A percentile compares a stretch with the other conserved stretches of the same genome.
Conservation (phyloP, 371 early-diverging fungal species). For the Mucor irregularis region DNA sequence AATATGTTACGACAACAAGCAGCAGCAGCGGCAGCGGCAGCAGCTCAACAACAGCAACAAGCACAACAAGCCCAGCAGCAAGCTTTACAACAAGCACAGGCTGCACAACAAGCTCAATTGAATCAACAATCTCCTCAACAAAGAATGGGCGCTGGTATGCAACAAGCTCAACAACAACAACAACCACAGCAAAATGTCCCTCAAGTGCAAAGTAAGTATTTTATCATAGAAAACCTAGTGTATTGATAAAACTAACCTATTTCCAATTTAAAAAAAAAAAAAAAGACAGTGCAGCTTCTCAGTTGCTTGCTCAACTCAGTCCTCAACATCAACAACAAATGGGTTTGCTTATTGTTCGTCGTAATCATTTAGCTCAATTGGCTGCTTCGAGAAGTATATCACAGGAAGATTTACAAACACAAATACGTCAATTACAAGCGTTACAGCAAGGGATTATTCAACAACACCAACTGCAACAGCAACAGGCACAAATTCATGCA, state of each 20-base stretch:
- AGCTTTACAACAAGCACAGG: constrained; percentile 6
- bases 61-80: constrained; percentile 8
- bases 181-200: not conserved
- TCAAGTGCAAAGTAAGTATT: not conserved
- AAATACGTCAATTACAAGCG: constrained; percentile 33
- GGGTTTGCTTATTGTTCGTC: constrained; percentile 29
- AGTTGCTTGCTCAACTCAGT: constrained; percentile 33
- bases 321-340: constrained; percentile 50
- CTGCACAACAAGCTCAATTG: constrained; percentile 16
- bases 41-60: constrained; percentile 28
- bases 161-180: constrained; percentile 5
- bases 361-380: constrained; percentile 36
- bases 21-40: constrained; percentile 14
- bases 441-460: constrained; percentile 31
- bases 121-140: constrained; percentile 23
- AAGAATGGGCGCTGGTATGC: constrained; percentile 12
- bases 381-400: constrained; percentile 28
- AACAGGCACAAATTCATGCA: constrained; percentile 37
- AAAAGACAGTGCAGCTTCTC: constrained; percentile 13
- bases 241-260: too few relatives aligned
- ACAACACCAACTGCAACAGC: constrained; percentile 41
- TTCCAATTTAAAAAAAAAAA: too few relatives aligned
- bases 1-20: constrained; percentile 25
- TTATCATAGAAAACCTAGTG: too few relatives aligned
- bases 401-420: constrained; percentile 25